Percentiles rank a stretch among this genome's conserved stretches.
Conservation (phyloP, 2,329 filamentous ascomycete genomes). For the Colletotrichum echinochloae region DNA sequence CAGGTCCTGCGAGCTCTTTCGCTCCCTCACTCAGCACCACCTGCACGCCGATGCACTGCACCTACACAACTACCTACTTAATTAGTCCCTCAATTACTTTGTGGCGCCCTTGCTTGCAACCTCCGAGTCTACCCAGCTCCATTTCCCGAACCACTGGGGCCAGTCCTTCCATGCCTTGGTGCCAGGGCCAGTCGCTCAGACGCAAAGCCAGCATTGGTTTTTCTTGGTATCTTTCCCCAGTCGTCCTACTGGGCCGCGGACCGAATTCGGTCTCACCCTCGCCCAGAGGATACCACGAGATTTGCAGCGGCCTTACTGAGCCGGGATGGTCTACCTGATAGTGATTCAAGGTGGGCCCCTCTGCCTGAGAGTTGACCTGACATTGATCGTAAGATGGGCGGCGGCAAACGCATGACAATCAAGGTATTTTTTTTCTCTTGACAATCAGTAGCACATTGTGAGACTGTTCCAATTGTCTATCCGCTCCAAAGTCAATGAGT, state of each 20-base stretch:
- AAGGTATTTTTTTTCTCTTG: not conserved
- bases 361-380: constrained; percentile 9
- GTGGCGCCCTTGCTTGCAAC: constrained; percentile 8
- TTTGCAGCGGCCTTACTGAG: constrained; percentile 37
- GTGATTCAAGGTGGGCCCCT: constrained; percentile 20
- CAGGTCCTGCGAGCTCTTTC: constrained; percentile 16
- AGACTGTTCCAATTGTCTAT: not conserved
- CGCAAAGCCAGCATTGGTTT: constrained; percentile 4
- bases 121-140: constrained; percentile 12
- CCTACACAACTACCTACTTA: not conserved
- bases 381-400: not conserved
- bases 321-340: constrained; percentile 27
- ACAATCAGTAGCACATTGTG: not conserved
- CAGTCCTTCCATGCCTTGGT: not conserved
- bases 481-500: too few species aligned
- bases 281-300: constrained; percentile 32
- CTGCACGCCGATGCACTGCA: constrained; percentile 5
- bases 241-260: constrained; percentile 21
- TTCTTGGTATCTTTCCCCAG: constrained; percentile 11
- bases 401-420: not conserved
- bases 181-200: constrained; percentile 7
- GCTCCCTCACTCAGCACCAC: constrained; percentile 22
- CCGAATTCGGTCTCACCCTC: constrained; percentile 6
- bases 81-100: constrained; percentile 9
- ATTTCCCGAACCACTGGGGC: constrained; percentile 19